Evolutionary conservation across 1,284 basidiomycete genomes (phyloP), one percentile per base, ranked within the genome.

Genomic region (Cryptococcus floricola): DNA sequence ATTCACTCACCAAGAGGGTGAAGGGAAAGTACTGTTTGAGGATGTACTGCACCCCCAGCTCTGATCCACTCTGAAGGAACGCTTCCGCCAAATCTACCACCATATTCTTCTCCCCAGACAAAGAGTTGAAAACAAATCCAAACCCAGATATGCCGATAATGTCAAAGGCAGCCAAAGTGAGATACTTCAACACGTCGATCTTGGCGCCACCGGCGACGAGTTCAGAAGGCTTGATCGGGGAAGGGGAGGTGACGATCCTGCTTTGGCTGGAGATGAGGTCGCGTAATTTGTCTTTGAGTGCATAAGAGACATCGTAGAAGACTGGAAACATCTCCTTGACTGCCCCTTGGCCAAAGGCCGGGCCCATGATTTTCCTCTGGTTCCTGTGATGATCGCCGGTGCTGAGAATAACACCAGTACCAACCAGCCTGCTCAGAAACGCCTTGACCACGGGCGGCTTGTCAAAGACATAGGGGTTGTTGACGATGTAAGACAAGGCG

Each of bases 71-170:
- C 3, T 23, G 23, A 23, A 23, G 23, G 23, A 23, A 23, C 23
- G 23, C 23, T 23, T 23, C 23, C 23, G 2, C 23, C 23, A 23
- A 23, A 23, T 23, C 23, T 23, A 23, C 23, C 23, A 23, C 23
- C 23, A 23, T 23, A 23, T 23, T 23, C 23, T 23, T 23, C 23
- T 23, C 23, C 37, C 59, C 58, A 27, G 58, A 58, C 6, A 69
- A 54, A 1, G 63, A 68, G 50, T 83, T 75, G 74, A 88, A 86
- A 19, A 77, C 63, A 73, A 87, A 87, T 48, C 82, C 83, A 65
- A 87, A 87, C 7, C 85, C 85, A n/a, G 87, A 85, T 44, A 85
- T 77, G 5, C 86, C 86, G 54, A 90, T 87, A 44, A 86, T 80
- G 63, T 88, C 87, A 14, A 88, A 78, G 1, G 86, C 86, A 8